These are phyloP conservation scores for Aspergillus sp. DNA, from an alignment of 2,329 filamentous ascomycete genomes.

Conservation along the genomic window DNA sequence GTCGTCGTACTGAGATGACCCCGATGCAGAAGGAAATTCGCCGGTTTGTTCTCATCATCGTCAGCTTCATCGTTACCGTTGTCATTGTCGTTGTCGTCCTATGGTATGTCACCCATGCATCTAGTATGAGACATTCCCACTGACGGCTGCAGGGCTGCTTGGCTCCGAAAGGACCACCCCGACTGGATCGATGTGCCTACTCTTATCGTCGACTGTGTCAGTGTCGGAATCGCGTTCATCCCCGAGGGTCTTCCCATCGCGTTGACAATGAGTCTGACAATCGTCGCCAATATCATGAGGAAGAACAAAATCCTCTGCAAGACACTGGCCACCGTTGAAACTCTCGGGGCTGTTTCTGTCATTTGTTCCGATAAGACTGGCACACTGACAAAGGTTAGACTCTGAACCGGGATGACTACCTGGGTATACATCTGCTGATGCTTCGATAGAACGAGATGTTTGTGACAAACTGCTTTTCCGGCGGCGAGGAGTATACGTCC, in stretches of 20 bases:
- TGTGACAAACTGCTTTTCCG: constrained; percentile 67
- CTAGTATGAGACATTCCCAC: neutral
- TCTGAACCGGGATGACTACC: too few relatives aligned
- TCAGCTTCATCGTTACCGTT: constrained; percentile 59
- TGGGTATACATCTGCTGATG: neutral
- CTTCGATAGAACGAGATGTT: constrained; percentile 66
- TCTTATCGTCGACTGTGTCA: constrained; percentile 71
- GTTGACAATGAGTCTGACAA: constrained; percentile 68
- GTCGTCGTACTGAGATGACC: constrained; percentile 66
- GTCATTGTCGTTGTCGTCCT: constrained; percentile 60
- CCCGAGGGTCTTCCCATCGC: constrained; percentile 72
- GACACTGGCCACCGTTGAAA: constrained; percentile 75
- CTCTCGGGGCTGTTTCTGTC: constrained; percentile 68
- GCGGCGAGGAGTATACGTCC: constrained; percentile 49
- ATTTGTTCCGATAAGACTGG: constrained; percentile 79
- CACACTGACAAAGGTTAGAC: constrained; percentile 19
- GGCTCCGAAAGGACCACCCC: constrained; percentile 65
- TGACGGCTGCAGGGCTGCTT: constrained; percentile 56
- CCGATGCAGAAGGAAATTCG: constrained; percentile 71
- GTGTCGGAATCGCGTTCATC: constrained; percentile 72
- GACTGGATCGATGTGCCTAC: constrained; percentile 70
- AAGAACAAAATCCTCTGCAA: constrained; percentile 78
- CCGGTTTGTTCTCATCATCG: constrained; percentile 71
- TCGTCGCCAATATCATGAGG: constrained; percentile 73
- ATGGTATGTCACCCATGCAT: constrained; percentile 48